Evolutionary conservation across 2,329 filamentous ascomycete genomes (phyloP).

Genomic region (Aspergillus felis): DNA sequence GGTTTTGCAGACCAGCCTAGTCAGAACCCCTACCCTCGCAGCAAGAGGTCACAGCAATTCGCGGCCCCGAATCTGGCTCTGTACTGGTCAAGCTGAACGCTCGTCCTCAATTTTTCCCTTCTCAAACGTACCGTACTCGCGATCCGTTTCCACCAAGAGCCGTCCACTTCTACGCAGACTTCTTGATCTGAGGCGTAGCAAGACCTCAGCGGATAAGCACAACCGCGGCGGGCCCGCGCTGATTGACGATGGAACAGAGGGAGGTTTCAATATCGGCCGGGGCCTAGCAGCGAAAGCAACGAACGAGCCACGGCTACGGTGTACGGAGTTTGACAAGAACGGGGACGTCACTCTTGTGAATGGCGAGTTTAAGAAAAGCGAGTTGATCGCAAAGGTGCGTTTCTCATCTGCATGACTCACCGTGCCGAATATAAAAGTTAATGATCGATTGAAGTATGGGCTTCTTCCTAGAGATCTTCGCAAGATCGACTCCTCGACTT

Average conservation of each 20-base stretch:
- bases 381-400: constrained; percentile 85
- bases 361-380: constrained; percentile 95
- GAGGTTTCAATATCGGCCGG: constrained; percentile 64
- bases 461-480: constrained; percentile 89
- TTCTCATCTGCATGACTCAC: constrained; percentile 76
- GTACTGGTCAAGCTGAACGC: constrained; percentile 2
- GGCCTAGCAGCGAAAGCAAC: constrained; percentile 70
- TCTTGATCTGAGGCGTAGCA: constrained; percentile 32
- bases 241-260: constrained; percentile 57
- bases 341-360: constrained; percentile 90
- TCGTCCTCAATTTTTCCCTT: constrained; percentile 4
- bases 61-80: constrained; percentile 10
- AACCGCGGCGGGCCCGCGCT: constrained; percentile 55
- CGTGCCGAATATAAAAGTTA: constrained; percentile 42
- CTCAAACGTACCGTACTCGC: constrained; percentile 14
- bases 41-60: constrained; percentile 7
- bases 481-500: constrained; percentile 94
- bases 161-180: constrained; percentile 35
- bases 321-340: constrained; percentile 90
- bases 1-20: constrained; percentile 28
- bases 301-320: constrained; percentile 80
- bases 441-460: constrained; percentile 63
- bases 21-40: constrained; percentile 17
- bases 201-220: constrained; percentile 27
- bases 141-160: constrained; percentile 29